A percentile compares a stretch with the other conserved stretches of the same genome.
These are phyloP conservation scores for Larix sibirica DNA, from an alignment of 83 land plant genomes.

Conservation along the genomic window DNA sequence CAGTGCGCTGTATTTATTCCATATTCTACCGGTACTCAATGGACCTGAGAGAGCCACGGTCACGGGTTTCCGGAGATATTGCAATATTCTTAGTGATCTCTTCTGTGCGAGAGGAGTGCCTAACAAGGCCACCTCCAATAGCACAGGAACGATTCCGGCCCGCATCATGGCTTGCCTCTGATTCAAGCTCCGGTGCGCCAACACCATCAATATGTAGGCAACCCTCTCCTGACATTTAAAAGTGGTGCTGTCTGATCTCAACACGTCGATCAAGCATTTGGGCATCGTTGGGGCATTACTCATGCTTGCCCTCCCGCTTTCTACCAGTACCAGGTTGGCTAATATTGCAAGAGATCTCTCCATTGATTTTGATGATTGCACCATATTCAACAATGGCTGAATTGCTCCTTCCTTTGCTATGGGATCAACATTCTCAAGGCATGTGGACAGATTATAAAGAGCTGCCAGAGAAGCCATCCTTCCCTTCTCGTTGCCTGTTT, in stretches of 20 bases:
- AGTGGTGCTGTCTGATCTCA: conserved; percentile 45
- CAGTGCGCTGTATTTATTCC: background rate
- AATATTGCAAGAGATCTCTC: conserved; percentile 56
- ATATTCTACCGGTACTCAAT: conserved; percentile 15
- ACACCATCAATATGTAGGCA: conserved; percentile 59
- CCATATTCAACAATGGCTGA: conserved; percentile 28
- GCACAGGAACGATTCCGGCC: conserved; percentile 46
- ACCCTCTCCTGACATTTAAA: conserved; percentile 49
- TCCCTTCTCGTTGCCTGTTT: conserved; percentile 20
- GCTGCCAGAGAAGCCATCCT: conserved; percentile 29
- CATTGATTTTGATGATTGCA: conserved; percentile 14
- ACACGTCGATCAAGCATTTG: conserved; percentile 36
- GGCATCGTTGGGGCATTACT: conserved; percentile 31
- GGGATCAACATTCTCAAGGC: conserved; percentile 32
- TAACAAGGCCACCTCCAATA: conserved; percentile 51
- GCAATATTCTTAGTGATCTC: conserved; percentile 48
- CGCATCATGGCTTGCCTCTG: conserved; percentile 42
- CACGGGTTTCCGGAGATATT: conserved; percentile 41
- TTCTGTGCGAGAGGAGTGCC: conserved; percentile 56
- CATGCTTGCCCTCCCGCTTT: conserved; percentile 39
- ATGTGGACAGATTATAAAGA: conserved; percentile 40
- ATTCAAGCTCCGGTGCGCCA: conserved; percentile 43
- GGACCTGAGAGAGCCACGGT: conserved; percentile 48
- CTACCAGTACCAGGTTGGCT: conserved; percentile 47
- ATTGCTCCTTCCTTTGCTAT: conserved; percentile 34